Evolutionary conservation across 2,329 filamentous ascomycete species (phyloP).

Genomic region (Dothiorella sarmentorum): DNA sequence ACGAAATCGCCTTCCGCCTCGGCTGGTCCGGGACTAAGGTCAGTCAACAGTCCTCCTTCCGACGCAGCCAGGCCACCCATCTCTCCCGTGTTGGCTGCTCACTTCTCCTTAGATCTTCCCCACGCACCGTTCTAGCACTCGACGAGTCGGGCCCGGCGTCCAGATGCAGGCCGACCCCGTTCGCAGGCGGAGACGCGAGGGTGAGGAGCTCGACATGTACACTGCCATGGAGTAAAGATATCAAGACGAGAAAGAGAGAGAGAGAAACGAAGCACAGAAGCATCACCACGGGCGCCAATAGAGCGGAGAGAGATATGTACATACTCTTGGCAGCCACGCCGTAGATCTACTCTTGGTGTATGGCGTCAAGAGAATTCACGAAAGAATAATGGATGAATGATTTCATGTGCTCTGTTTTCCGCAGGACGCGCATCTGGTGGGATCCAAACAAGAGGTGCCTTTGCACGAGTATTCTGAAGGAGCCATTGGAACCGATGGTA

Average conservation of each 20-base stretch:
- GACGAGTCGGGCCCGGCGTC: slow-evolving; percentile 75
- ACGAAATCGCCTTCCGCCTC: slow-evolving; percentile 88
- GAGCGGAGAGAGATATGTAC: slow-evolving; percentile 11
- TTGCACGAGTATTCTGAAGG: too few species aligned
- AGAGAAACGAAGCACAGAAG: neutral
- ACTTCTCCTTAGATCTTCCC: slow-evolving; percentile 52
- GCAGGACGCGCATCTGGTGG: neutral
- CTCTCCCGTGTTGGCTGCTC: neutral
- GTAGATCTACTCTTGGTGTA: neutral
- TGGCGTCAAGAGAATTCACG: slow-evolving; percentile 1
- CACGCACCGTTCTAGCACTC: slow-evolving; percentile 55
- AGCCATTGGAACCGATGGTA: too few species aligned
- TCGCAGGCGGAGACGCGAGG: slow-evolving; percentile 50
- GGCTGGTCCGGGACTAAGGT: slow-evolving; percentile 96
- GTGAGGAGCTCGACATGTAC: slow-evolving; percentile 60
- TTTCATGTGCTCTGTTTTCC: neutral
- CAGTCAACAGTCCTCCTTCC: neutral
- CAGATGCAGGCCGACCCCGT: slow-evolving; percentile 69
- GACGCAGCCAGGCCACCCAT: neutral
- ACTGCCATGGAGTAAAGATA: slow-evolving; percentile 62
- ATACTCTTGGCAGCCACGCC: slow-evolving; percentile 8
- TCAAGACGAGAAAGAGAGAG: neutral
- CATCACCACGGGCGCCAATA: slow-evolving; percentile 5
- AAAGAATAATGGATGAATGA: slow-evolving; percentile 16
- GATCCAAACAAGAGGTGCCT: too few species aligned